phyloP scores from a whole-genome alignment of 177 flowering plant genomes.

The Vitis hybrid region DNA sequence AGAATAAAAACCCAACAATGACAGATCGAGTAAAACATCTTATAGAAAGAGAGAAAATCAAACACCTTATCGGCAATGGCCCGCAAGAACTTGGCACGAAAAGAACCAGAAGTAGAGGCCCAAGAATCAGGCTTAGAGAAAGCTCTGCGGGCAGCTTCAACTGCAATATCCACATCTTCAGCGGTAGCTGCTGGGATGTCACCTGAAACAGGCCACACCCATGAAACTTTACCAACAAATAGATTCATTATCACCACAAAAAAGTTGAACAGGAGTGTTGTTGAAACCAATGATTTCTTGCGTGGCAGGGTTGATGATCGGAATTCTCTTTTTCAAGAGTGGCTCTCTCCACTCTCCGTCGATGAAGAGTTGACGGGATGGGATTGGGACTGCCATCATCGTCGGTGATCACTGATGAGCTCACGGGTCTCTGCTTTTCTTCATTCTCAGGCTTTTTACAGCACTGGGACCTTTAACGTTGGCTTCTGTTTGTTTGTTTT shows the following conservation, averaged over 20 bases:
- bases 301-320: constrained; percentile 55
- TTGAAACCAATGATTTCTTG: constrained; percentile 48
- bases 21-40: not conserved
- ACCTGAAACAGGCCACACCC: constrained; percentile 32
- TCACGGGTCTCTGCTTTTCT: not conserved
- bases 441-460: not conserved
- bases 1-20: not conserved
- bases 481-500: too few relatives aligned
- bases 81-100: constrained; percentile 37
- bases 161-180: constrained; percentile 63
- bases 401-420: too few relatives aligned
- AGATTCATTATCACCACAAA: not conserved
- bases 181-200: constrained; percentile 60
- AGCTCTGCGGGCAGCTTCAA: constrained; percentile 55
- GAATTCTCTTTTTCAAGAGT: constrained; percentile 35
- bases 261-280: not conserved
- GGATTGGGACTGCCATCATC: constrained; percentile 32
- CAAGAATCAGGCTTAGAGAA: constrained; percentile 42
- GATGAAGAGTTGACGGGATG: constrained; percentile 57
- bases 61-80: constrained; percentile 13
- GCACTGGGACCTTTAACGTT: too few relatives aligned
- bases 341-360: constrained; percentile 63
- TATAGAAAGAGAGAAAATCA: not conserved
- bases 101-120: constrained; percentile 43
- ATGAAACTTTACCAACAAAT: not conserved